These are phyloP conservation scores for Monilinia fructicola DNA, from an alignment of 2,329 filamentous ascomycete genomes.

Conservation along the genomic window DNA sequence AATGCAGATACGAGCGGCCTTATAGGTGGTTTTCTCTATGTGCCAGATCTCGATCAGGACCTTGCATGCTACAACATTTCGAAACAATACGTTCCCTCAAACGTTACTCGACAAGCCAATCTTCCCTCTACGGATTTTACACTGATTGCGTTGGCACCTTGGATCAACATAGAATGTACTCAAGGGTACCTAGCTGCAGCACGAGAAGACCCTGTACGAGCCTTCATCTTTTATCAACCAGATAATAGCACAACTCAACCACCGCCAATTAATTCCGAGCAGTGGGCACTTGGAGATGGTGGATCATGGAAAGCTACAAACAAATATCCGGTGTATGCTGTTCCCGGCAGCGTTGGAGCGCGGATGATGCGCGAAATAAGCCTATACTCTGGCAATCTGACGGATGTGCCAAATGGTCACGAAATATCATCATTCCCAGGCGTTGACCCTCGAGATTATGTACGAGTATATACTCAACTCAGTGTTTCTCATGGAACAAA, in stretches of 20 bases:
- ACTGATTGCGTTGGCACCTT: conserved; percentile 80
- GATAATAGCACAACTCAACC: conserved; percentile 59
- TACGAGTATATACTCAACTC: conserved; percentile 60
- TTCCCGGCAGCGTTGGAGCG: conserved; percentile 66
- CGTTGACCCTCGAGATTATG: conserved; percentile 57
- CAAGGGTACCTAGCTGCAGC: conserved; percentile 66
- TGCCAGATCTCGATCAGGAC: conserved; percentile 63
- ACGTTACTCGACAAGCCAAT: conserved; percentile 71
- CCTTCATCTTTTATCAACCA: conserved; percentile 63
- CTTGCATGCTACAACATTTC: conserved; percentile 65
- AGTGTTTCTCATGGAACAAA: conserved; percentile 47
- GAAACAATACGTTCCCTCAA: conserved; percentile 65
- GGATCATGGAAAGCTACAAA: conserved; percentile 70
- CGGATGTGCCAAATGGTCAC: conserved; percentile 56
- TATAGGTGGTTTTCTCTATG: conserved; percentile 79
- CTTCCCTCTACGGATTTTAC: conserved; percentile 69
- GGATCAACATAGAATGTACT: conserved; percentile 75
- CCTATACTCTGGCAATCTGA: conserved; percentile 75
- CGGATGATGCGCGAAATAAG: conserved; percentile 70
- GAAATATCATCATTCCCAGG: conserved; percentile 57
- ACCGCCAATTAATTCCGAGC: conserved; percentile 60
- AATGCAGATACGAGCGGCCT: conserved; percentile 59
- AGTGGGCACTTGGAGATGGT: conserved; percentile 70
- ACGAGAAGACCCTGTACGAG: conserved; percentile 58
- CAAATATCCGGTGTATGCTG: conserved; percentile 78